A percentile compares a stretch with the other conserved stretches of the same genome.
Conservation (phyloP, 78 protist genomes). For the Dictyostelium firmibasis region DNA sequence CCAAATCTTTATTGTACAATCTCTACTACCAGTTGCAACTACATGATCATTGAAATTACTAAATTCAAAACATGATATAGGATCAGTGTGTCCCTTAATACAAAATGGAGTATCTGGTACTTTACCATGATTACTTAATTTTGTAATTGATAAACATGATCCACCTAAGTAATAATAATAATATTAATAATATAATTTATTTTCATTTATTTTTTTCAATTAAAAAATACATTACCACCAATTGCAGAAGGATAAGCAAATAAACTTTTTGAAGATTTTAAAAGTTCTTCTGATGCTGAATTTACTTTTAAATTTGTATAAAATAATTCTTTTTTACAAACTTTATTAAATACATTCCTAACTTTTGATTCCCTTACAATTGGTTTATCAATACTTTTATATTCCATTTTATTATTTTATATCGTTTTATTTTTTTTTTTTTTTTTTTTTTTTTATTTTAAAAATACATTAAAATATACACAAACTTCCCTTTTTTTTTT, state of each 20-base stretch:
- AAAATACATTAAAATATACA: neutral
- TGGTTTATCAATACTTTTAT: slow-evolving; percentile 51
- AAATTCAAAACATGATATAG: slow-evolving; percentile 92
- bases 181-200: too few species aligned
- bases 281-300: slow-evolving; percentile 39
- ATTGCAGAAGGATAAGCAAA: slow-evolving; percentile 70
- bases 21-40: slow-evolving; percentile 95
- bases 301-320: slow-evolving; percentile 71
- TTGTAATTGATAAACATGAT: slow-evolving; percentile 61
- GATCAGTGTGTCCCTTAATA: slow-evolving; percentile 92
- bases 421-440: neutral
- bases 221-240: slow-evolving; percentile 44
- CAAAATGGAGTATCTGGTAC: slow-evolving; percentile 66
- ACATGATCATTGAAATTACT: slow-evolving; percentile 94
- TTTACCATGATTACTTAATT: slow-evolving; percentile 46
- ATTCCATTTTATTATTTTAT: slow-evolving; percentile 38
- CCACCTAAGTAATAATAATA: slow-evolving; percentile 42
- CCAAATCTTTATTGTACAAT: slow-evolving; percentile 94
- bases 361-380: slow-evolving; percentile 74
- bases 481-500: neutral
- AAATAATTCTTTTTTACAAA: slow-evolving; percentile 70
- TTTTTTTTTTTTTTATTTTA: neutral
- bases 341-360: slow-evolving; percentile 65
- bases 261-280: slow-evolving; percentile 56
- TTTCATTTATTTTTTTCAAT: neutral